A percentile compares a stretch with the other conserved stretches of the same genome.
Evolutionary conservation across 805 yeast genomes (phyloP).

Genomic region (Lipomyces kockii): DNA sequence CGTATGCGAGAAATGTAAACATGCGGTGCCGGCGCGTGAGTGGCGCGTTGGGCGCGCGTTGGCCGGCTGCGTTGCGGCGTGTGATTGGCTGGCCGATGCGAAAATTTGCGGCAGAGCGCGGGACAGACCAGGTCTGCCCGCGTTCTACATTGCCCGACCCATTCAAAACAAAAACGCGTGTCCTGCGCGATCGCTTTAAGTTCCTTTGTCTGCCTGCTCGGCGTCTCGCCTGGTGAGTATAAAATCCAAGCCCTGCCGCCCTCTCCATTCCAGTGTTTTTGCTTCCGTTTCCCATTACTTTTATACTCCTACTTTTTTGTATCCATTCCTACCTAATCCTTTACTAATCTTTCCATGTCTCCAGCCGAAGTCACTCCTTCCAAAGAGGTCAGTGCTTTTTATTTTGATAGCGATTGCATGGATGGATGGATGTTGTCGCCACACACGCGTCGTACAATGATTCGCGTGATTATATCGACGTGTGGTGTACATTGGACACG

Average conservation of each 20-base stretch:
- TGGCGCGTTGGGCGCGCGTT: conserved; percentile 24
- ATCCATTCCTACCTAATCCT: not conserved
- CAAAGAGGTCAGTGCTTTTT: conserved; percentile 26
- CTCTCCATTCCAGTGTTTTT: not conserved
- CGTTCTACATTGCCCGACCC: conserved; percentile 7
- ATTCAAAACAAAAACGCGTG: conserved; percentile 2
- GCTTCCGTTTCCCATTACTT: not conserved
- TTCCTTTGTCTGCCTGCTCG: conserved; percentile 8
- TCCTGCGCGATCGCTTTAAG: conserved; percentile 2
- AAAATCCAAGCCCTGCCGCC: not conserved
- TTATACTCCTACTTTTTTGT: not conserved
- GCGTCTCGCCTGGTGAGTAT: conserved; percentile 1
- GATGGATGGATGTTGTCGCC: not conserved
- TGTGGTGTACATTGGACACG: not conserved
- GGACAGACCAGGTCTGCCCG: conserved; percentile 1
- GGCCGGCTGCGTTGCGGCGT: not conserved
- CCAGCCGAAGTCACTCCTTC: conserved; percentile 33
- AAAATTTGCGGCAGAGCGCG: conserved; percentile 14
- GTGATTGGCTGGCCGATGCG: conserved; percentile 20
- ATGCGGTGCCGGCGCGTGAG: conserved; percentile 1
- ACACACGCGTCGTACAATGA: not conserved
- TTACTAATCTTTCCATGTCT: conserved; percentile 16
- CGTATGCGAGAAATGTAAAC: not conserved
- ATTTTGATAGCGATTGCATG: not conserved
- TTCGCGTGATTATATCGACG: not conserved